These are phyloP conservation scores for Nicotiana noctiflora DNA, from an alignment of 257 asterid species.

Conservation along the genomic window DNA sequence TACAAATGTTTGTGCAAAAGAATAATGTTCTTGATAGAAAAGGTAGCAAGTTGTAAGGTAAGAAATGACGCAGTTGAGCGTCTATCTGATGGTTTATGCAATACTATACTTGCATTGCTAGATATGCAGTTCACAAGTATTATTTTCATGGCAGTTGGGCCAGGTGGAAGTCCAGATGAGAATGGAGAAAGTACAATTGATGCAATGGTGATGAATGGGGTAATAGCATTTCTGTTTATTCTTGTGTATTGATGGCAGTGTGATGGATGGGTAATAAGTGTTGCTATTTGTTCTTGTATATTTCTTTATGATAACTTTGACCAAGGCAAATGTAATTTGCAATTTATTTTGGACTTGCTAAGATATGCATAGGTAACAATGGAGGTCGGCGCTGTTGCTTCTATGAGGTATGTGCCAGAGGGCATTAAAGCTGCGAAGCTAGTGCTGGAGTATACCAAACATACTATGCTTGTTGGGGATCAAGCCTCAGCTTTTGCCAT, in stretches of 20 bases:
- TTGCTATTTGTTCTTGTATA: constrained; percentile 4
- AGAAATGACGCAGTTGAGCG: background rate
- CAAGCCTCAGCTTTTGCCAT: constrained; percentile 84
- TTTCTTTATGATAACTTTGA: background rate
- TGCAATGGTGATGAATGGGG: constrained; percentile 98
- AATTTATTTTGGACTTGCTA: constrained; percentile 32
- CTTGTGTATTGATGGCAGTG: constrained; percentile 66
- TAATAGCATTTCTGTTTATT: constrained; percentile 20
- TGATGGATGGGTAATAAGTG: constrained; percentile 78
- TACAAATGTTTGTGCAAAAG: background rate
- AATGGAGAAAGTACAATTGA: constrained; percentile 93
- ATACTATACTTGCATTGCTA: background rate
- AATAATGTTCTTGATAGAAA: background rate
- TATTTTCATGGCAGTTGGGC: constrained; percentile 65
- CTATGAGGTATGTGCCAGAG: constrained; percentile 80
- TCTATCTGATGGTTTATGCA: background rate
- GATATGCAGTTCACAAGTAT: background rate
- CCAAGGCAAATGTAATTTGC: background rate
- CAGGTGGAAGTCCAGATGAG: constrained; percentile 99
- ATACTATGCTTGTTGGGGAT: constrained; percentile 94
- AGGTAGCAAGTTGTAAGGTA: background rate
- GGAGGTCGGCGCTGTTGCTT: constrained; percentile 99
- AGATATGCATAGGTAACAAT: constrained; percentile 81
- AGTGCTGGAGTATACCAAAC: constrained; percentile 77
- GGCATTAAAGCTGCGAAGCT: constrained; percentile 85